Evolutionary conservation across 176 grass and related monocot genomes (phyloP).

Genomic region (Bromus sterilis): DNA sequence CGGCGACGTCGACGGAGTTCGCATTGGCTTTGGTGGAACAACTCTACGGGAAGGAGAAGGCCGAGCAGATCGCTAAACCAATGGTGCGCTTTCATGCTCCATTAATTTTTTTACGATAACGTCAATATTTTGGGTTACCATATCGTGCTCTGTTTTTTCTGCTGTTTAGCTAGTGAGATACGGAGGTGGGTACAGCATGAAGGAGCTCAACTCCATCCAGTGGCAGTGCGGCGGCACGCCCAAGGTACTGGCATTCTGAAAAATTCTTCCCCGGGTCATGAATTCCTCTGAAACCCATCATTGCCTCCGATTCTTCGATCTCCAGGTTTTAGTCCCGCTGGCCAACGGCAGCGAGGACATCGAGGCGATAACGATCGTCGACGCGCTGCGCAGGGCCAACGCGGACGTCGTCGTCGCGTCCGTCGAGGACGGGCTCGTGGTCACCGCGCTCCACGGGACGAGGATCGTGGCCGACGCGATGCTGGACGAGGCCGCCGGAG

Average conservation of each 20-base stretch:
- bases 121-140: no score
- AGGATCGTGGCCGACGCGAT: conserved; percentile 42
- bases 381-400: conserved; percentile 47
- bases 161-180: conserved; percentile 21
- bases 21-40: conserved; percentile 41
- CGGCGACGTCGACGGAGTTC: conserved; percentile 43
- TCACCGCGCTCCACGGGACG: conserved; percentile 32
- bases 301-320: neutral
- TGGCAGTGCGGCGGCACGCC: conserved; percentile 45
- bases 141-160: neutral
- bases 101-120: no score
- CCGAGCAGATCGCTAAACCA: conserved; percentile 31
- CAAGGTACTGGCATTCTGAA: neutral
- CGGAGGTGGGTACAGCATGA: conserved; percentile 29
- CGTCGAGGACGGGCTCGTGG: conserved; percentile 23
- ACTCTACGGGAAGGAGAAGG: conserved; percentile 56
- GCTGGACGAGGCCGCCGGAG: conserved; percentile 28
- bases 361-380: conserved; percentile 40
- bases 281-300: neutral
- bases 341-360: conserved; percentile 47
- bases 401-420: conserved; percentile 53
- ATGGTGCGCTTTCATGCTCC: conserved; percentile 16
- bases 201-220: conserved; percentile 28
- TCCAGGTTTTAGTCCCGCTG: conserved; percentile 54
- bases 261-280: neutral